A percentile compares a stretch with the other conserved stretches of the same genome.
Evolutionary conservation across 2,329 filamentous ascomycete species (phyloP).

Genomic region (Paecilomyces fulvus): DNA sequence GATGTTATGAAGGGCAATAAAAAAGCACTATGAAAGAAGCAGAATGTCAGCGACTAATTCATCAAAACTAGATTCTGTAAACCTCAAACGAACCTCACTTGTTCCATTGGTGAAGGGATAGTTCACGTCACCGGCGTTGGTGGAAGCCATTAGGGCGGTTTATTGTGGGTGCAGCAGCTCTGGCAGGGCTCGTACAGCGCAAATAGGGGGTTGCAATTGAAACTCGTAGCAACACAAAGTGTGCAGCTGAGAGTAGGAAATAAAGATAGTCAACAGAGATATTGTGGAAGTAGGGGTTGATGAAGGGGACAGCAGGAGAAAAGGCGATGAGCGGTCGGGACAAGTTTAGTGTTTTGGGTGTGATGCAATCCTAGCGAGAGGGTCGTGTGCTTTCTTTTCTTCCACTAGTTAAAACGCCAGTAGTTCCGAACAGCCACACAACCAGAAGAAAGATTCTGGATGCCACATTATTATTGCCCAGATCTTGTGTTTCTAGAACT

Average conservation of each 20-base stretch:
- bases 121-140: constrained; percentile 24
- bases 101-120: constrained; percentile 28
- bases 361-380: constrained; percentile 4
- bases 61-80: constrained; percentile 1
- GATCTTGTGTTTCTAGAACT: not conserved
- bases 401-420: not conserved
- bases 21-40: constrained; percentile 3
- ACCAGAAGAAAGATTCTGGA: not conserved
- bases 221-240: not conserved
- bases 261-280: constrained; percentile 6
- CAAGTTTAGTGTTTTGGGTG: constrained; percentile 1
- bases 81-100: constrained; percentile 28
- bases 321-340: constrained; percentile 1
- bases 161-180: constrained; percentile 14
- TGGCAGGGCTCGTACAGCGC: constrained; percentile 5
- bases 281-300: constrained; percentile 1
- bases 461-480: not conserved
- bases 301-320: constrained; percentile 4
- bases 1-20: not conserved
- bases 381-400: not conserved
- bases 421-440: not conserved
- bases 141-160: constrained; percentile 19
- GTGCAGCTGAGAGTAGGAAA: constrained; percentile 1
- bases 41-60: constrained; percentile 10
- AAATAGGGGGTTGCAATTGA: constrained; percentile 6